phyloP scores from a whole-genome alignment of 1,284 basidiomycete genomes.

The Ceratobasidium sp. region DNA sequence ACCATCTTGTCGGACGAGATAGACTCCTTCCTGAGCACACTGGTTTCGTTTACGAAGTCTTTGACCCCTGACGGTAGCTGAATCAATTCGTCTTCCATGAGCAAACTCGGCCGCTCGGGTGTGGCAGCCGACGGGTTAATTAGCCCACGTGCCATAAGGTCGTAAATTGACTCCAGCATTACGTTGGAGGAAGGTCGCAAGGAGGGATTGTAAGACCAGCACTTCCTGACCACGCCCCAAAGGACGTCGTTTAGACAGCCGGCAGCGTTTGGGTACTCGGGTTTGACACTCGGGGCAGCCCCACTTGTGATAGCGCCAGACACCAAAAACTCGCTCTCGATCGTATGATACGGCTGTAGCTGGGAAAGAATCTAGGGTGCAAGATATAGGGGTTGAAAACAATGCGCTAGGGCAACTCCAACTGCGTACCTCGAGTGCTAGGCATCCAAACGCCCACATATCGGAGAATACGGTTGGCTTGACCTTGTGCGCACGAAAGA shows the following conservation, averaged over 20 bases:
- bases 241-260: slow-evolving; percentile 37
- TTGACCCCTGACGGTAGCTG: slow-evolving; percentile 1
- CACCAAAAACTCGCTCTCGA: slow-evolving; percentile 13
- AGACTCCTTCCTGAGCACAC: not conserved
- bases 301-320: slow-evolving; percentile 17
- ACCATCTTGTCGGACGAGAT: not conserved
- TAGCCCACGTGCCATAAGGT: slow-evolving; percentile 2
- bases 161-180: slow-evolving; percentile 13
- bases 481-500: not conserved
- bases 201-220: slow-evolving; percentile 8
- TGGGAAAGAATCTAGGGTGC: slow-evolving; percentile 21
- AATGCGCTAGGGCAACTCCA: not conserved
- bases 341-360: slow-evolving; percentile 33
- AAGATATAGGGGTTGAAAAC: not conserved
- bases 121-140: slow-evolving; percentile 15
- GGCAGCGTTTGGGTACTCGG: slow-evolving; percentile 33
- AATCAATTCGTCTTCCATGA: slow-evolving; percentile 2
- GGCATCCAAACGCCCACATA: slow-evolving; percentile 34
- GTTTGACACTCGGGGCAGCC: slow-evolving; percentile 13
- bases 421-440: slow-evolving; percentile 16
- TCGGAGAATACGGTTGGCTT: slow-evolving; percentile 28
- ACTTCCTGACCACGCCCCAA: slow-evolving; percentile 21
- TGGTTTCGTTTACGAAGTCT: not conserved
- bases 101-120: not conserved
- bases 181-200: slow-evolving; percentile 19